Evolutionary conservation across 305 asterid species (phyloP), one percentile per base, ranked within the genome.

Genomic region (Fraxinus floribunda): DNA sequence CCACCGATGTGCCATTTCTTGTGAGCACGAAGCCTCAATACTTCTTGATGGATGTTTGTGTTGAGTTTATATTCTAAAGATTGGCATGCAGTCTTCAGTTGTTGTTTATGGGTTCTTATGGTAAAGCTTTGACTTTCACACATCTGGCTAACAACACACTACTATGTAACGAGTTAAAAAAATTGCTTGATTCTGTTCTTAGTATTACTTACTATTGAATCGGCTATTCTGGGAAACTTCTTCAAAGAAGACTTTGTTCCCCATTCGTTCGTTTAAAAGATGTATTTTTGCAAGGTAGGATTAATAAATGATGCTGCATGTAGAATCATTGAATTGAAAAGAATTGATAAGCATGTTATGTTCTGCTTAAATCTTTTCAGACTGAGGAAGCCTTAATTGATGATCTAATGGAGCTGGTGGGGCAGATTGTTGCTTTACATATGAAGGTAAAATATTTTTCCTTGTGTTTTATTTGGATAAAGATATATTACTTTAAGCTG

Each of bases 371-470:
- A 78, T 35, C 60, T 35, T 85, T 84, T 83, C 90, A 95, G 99
- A 80, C 84, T 78, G 98, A 96, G 52, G 98, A 93, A 72, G 91
- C 87, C 78, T 77, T 89, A 74, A 82, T 91, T 26, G 97, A 94
- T 77, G 99, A 94, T 85, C 86, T 96, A 20, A 93, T 93, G 98
- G 95, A 90, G 86, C 93, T 96, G 78, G 99, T 94, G 71, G 95
- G 90, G 86, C 97, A 96, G 88, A 96, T 96, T 86, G 98, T 93
- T 86, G 93, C 95, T 39, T 96, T 96, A 79, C 97, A 96, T 83
- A 96, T 96, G 99, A 92, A 91, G 99, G 99, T 94, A 85, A 52
- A 77, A 41, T 77, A 32, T 46, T 73, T 81, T 39, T 46, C 29
- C 30, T 57, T 10, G 66, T 74, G 10, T 75, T 38, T 9, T 35